These are phyloP conservation scores for Ophiocordyceps robertsii DNA, from an alignment of 2,329 filamentous ascomycete species.

Conservation along the genomic window DNA sequence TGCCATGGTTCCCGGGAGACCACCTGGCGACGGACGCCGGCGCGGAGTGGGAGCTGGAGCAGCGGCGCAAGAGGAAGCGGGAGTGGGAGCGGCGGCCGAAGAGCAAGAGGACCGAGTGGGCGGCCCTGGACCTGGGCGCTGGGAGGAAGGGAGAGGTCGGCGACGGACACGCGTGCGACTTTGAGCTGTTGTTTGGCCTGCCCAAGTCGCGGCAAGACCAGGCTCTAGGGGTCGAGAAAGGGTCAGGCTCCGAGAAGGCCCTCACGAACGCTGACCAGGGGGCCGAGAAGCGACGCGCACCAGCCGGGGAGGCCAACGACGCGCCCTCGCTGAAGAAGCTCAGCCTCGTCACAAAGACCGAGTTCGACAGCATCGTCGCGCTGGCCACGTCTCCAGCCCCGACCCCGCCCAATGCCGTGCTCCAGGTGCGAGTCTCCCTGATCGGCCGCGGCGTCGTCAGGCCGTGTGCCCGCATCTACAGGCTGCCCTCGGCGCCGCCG, in stretches of 20 bases:
- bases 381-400: constrained; percentile 6
- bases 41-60: constrained; percentile 59
- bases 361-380: constrained; percentile 16
- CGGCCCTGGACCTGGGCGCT: constrained; percentile 58
- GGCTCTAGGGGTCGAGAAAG: neutral
- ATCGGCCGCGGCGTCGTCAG: constrained; percentile 56
- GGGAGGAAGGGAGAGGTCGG: constrained; percentile 73
- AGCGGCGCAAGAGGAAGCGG: constrained; percentile 58
- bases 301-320: no score
- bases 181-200: constrained; percentile 49
- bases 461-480: constrained; percentile 71
- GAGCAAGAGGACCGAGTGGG: constrained; percentile 67
- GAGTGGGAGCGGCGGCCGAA: constrained; percentile 70
- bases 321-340: constrained; percentile 2
- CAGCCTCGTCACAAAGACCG: constrained; percentile 11
- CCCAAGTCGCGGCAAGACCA: constrained; percentile 4
- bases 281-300: neutral
- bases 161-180: constrained; percentile 71
- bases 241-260: neutral
- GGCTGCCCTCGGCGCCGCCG: constrained; percentile 41
- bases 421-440: constrained; percentile 55
- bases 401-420: constrained; percentile 25
- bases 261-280: neutral
- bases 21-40: constrained; percentile 69
- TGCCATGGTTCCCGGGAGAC: constrained; percentile 79